Evolutionary conservation across 805 yeast species (phyloP).

Genomic region (Huiozyma naganishii): DNA sequence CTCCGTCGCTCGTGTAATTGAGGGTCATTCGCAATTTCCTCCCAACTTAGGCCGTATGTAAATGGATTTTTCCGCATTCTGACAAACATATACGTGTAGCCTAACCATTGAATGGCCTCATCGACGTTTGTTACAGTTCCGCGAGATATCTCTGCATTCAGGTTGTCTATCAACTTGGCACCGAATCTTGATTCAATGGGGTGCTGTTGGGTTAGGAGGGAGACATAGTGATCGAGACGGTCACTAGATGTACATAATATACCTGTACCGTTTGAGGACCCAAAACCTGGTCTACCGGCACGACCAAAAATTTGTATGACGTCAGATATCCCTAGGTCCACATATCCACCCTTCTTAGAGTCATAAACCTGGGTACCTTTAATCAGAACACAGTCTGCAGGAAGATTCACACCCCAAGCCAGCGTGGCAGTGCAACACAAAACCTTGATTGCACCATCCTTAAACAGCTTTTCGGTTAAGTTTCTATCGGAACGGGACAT

Average conservation of each 20-base stretch:
- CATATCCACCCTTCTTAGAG: constrained; percentile 86
- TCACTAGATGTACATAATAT: constrained; percentile 77
- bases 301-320: constrained; percentile 97
- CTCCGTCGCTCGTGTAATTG: constrained; percentile 61
- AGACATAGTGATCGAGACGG: constrained; percentile 75
- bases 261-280: constrained; percentile 84
- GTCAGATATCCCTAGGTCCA: constrained; percentile 90
- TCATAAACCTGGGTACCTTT: constrained; percentile 96
- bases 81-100: constrained; percentile 88
- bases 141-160: constrained; percentile 91
- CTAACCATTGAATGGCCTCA: constrained; percentile 96
- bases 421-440: constrained; percentile 93
- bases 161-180: constrained; percentile 73
- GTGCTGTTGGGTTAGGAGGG: constrained; percentile 83
- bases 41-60: constrained; percentile 84
- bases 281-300: constrained; percentile 96
- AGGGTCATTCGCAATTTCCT: constrained; percentile 75
- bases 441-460: constrained; percentile 76
- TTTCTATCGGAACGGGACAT: constrained; percentile 87
- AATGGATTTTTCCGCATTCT: constrained; percentile 92
- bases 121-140: constrained; percentile 93
- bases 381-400: constrained; percentile 94
- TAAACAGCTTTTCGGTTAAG: constrained; percentile 77
- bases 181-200: constrained; percentile 85
- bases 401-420: constrained; percentile 99